Evolutionary conservation across 495 filamentous ascomycete genomes (phyloP), one percentile per base, ranked within the genome.

Genomic region (Aspergillus sclerotioniger): DNA sequence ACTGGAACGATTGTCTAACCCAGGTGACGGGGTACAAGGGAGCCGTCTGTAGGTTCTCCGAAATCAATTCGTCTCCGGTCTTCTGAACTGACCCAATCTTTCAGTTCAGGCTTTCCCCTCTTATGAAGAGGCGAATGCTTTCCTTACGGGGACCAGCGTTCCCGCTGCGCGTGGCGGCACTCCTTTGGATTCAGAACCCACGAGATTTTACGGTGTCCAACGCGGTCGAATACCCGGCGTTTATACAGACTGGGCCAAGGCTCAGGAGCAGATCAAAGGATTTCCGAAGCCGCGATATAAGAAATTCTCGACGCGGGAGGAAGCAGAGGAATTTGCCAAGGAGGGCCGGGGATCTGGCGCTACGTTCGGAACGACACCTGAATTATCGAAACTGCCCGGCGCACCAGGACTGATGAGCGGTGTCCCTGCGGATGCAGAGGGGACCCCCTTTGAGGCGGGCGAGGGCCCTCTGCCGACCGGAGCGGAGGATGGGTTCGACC

Each of bases 1-100:
- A 75, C 49, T 98, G 90, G 90, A 71, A 73, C 16, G 88, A 94
- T 52, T 96, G 91, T 67, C 75, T 93, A 67, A 80, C 80, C 48
- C 90, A 96, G 68, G 88, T 90, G 45, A 87, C 82, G 8, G 92
- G 92, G n/a, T 96, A 86, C 71, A 90, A 89, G 67, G 88, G 90
- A 41, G 90, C 92, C 39, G 76, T 80, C 21, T 95, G 90, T 94
- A 76, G 70, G 88, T 82, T 51, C 55, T 51, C 29, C 13, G 44
- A n/a, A 45, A 19, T 35, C n/a, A 5, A 10, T n/a, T 10, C 31
- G 28, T 7, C 8, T 12, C 46, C 9, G 12, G 37, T n/a, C 20
- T 15, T 3, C 29, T 44, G 33, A 41, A 37, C 31, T 51, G 8
- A 64, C 68, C 65, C 32, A 66, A 51, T 52, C 21, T 53, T 32